Evolutionary conservation across 495 filamentous ascomycete genomes (phyloP).

Genomic region (Neurospora pannonica): DNA sequence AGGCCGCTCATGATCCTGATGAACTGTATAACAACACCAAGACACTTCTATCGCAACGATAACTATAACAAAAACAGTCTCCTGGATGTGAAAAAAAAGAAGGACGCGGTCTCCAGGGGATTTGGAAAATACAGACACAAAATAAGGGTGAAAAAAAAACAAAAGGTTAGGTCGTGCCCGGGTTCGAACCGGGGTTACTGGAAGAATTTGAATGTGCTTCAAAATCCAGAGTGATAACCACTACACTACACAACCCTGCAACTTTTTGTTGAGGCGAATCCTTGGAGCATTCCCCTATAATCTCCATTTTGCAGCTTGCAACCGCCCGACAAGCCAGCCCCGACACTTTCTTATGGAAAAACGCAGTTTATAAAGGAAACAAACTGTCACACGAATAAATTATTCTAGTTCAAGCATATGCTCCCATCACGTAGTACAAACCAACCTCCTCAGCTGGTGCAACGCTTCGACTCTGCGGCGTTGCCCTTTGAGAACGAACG

Average conservation of each 20-base stretch:
- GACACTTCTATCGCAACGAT: background rate
- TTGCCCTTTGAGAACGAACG: background rate
- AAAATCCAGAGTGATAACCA: conserved; percentile 1
- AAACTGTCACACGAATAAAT: background rate
- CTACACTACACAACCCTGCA: background rate
- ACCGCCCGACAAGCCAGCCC: background rate
- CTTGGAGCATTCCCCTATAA: background rate
- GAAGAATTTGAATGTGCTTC: background rate
- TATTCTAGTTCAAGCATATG: background rate
- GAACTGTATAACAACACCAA: background rate
- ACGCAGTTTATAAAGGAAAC: too few relatives aligned
- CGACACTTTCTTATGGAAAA: too few relatives aligned
- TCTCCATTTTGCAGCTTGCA: background rate
- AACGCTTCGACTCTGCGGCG: background rate
- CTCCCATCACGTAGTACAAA: too few relatives aligned
- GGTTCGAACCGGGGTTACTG: background rate
- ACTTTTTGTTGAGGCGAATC: background rate
- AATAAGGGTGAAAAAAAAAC: background rate
- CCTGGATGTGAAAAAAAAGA: background rate
- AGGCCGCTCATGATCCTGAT: background rate
- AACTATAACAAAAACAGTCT: background rate
- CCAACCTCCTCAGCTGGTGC: too few relatives aligned
- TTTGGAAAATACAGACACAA: too few relatives aligned
- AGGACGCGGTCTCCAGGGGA: background rate
- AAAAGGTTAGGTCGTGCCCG: background rate